Percentiles rank a stretch among this genome's conserved stretches.
phyloP scores from a whole-genome alignment of 2,329 filamentous ascomycete genomes.

The Neofusicoccum laricinum region DNA sequence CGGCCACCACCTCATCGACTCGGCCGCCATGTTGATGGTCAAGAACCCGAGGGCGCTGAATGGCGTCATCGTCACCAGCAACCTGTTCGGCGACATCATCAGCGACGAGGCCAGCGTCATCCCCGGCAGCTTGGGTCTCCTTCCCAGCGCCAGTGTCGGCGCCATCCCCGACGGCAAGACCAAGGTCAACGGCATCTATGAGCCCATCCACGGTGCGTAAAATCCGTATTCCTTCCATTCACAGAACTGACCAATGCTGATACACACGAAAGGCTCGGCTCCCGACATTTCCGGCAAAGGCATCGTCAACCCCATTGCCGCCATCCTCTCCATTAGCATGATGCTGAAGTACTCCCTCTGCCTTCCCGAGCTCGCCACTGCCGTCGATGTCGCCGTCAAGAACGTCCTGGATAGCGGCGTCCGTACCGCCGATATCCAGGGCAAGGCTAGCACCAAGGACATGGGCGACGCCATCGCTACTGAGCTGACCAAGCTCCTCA shows the following conservation, averaged over 20 bases:
- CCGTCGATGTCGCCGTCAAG: slow-evolving; percentile 78
- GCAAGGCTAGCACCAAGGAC: slow-evolving; percentile 67
- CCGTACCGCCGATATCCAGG: slow-evolving; percentile 81
- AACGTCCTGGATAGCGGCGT: slow-evolving; percentile 75
- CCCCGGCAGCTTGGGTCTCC: slow-evolving; percentile 80
- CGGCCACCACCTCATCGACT: slow-evolving; percentile 89
- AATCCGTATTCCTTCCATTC: neutral
- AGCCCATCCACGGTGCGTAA: slow-evolving; percentile 84
- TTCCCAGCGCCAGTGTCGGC: slow-evolving; percentile 83
- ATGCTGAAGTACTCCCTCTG: slow-evolving; percentile 91
- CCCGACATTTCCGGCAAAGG: slow-evolving; percentile 91
- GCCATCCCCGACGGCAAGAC: slow-evolving; percentile 82
- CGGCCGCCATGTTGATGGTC: slow-evolving; percentile 95
- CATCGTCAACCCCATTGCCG: slow-evolving; percentile 88
- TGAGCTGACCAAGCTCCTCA: slow-evolving; percentile 68
- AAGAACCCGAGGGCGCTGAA: slow-evolving; percentile 88
- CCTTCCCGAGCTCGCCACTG: slow-evolving; percentile 71
- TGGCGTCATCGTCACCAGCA: slow-evolving; percentile 88
- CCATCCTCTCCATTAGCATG: slow-evolving; percentile 90
- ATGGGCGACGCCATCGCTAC: slow-evolving; percentile 80
- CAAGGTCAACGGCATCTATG: slow-evolving; percentile 90
- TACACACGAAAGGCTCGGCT: slow-evolving; percentile 63
- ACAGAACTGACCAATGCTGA: neutral
- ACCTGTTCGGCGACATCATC: slow-evolving; percentile 95
- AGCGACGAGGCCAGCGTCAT: slow-evolving; percentile 94